Evolutionary conservation across 192 early-diverging fungal genomes (phyloP).

Genomic region (Endogone sp.): DNA sequence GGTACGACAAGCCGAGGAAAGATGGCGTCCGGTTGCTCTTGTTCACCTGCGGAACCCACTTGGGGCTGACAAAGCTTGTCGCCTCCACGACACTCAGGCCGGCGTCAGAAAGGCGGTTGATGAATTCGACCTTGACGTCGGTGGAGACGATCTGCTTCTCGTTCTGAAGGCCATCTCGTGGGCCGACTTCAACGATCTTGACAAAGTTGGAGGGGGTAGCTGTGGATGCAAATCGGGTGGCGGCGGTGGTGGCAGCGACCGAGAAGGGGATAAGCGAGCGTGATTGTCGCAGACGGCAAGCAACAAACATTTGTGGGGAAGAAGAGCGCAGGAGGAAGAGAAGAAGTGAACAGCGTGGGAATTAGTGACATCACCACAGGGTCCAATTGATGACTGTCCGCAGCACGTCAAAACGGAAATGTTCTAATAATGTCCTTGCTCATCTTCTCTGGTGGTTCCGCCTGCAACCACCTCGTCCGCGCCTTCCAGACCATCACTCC

Average conservation of each 20-base stretch:
- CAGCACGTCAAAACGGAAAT: background rate
- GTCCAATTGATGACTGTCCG: background rate
- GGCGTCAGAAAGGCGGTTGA: constrained; percentile 73
- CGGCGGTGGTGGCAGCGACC: background rate
- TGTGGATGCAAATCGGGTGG: background rate
- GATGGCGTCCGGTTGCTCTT: background rate
- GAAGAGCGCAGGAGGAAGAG: background rate
- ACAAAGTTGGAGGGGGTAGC: constrained; percentile 41
- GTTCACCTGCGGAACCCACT: constrained; percentile 88
- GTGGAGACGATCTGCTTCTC: constrained; percentile 83
- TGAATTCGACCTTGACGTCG: constrained; percentile 80
- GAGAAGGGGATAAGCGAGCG: background rate
- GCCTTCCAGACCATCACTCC: constrained; percentile 59
- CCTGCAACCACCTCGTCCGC: constrained; percentile 52
- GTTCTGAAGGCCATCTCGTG: constrained; percentile 96
- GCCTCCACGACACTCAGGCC: constrained; percentile 86
- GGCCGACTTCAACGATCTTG: constrained; percentile 94
- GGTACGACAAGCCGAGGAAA: background rate
- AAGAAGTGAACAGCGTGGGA: background rate
- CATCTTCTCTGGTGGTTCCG: constrained; percentile 77
- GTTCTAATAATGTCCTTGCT: constrained; percentile 34
- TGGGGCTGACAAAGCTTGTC: constrained; percentile 93
- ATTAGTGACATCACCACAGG: background rate
- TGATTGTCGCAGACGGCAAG: background rate
- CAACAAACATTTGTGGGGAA: background rate